Percentiles rank a stretch among this genome's conserved stretches.
phyloP scores from a whole-genome alignment of 2,329 filamentous ascomycete genomes.

The Fusarium denticulatum region DNA sequence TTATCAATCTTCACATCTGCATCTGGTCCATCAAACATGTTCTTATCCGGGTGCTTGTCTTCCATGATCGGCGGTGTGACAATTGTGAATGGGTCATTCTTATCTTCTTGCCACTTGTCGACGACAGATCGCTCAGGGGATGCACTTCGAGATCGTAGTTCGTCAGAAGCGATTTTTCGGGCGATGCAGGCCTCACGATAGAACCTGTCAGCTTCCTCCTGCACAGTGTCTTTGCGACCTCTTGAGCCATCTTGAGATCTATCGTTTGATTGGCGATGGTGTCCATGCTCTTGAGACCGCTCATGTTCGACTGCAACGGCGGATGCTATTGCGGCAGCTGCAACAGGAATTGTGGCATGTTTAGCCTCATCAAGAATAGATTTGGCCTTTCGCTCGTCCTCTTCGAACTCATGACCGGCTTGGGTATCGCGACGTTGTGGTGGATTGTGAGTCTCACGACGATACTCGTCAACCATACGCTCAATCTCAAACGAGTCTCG shows the following conservation, averaged over 20 bases:
- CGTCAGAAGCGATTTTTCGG: slow-evolving; percentile 63
- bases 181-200: slow-evolving; percentile 67
- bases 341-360: slow-evolving; percentile 60
- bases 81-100: slow-evolving; percentile 56
- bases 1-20: slow-evolving; percentile 73
- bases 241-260: slow-evolving; percentile 48
- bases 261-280: slow-evolving; percentile 47
- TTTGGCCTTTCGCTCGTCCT: slow-evolving; percentile 57
- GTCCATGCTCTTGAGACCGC: slow-evolving; percentile 47
- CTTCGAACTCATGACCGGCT: slow-evolving; percentile 44
- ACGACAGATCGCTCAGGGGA: slow-evolving; percentile 65
- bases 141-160: slow-evolving; percentile 62
- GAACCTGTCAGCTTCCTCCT: slow-evolving; percentile 66
- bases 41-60: slow-evolving; percentile 54
- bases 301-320: slow-evolving; percentile 57
- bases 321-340: slow-evolving; percentile 58
- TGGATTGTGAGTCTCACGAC: slow-evolving; percentile 33
- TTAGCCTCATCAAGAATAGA: slow-evolving; percentile 57
- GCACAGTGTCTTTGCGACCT: slow-evolving; percentile 56
- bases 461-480: slow-evolving; percentile 47
- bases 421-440: slow-evolving; percentile 34
- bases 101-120: slow-evolving; percentile 60
- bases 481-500: slow-evolving; percentile 61
- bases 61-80: slow-evolving; percentile 66
- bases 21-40: slow-evolving; percentile 66